Evolutionary conservation across 2,329 filamentous ascomycete species (phyloP).

Genomic region (Cadophora gregata): DNA sequence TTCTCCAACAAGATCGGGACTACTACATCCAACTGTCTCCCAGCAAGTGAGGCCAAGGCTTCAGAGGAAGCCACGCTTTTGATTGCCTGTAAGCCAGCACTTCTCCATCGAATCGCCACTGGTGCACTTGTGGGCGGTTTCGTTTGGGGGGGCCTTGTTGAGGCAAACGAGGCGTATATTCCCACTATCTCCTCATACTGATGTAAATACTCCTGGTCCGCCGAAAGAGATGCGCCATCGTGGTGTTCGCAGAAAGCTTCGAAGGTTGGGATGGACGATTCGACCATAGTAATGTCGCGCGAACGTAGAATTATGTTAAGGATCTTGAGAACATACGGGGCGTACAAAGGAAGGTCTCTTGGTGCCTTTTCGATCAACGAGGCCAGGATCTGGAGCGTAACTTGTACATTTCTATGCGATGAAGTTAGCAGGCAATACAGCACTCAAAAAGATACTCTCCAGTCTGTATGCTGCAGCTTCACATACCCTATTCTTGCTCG

Average conservation of each 20-base stretch:
- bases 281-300: constrained; percentile 88
- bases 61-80: constrained; percentile 83
- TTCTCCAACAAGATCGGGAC: constrained; percentile 89
- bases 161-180: constrained; percentile 81
- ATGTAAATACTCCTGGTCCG: constrained; percentile 80
- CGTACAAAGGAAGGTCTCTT: constrained; percentile 88
- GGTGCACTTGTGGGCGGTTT: constrained; percentile 70
- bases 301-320: constrained; percentile 83
- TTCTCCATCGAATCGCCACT: constrained; percentile 79
- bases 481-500: constrained; percentile 83
- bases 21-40: constrained; percentile 77
- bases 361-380: constrained; percentile 93
- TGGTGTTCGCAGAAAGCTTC: constrained; percentile 88
- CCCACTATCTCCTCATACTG: constrained; percentile 84
- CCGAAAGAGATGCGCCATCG: constrained; percentile 82
- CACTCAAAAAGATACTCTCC: constrained; percentile 4
- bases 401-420: constrained; percentile 78
- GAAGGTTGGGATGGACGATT: constrained; percentile 86
- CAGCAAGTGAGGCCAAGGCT: constrained; percentile 74
- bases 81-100: constrained; percentile 76
- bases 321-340: constrained; percentile 82
- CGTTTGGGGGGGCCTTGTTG: constrained; percentile 58
- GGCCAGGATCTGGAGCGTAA: constrained; percentile 90
- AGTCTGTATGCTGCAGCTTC: background rate
- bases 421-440: constrained; percentile 28